Percentiles rank a stretch among this genome's conserved stretches.
Conservation (phyloP, 1,284 basidiomycete genomes). For the Amylostereum areolatum region DNA sequence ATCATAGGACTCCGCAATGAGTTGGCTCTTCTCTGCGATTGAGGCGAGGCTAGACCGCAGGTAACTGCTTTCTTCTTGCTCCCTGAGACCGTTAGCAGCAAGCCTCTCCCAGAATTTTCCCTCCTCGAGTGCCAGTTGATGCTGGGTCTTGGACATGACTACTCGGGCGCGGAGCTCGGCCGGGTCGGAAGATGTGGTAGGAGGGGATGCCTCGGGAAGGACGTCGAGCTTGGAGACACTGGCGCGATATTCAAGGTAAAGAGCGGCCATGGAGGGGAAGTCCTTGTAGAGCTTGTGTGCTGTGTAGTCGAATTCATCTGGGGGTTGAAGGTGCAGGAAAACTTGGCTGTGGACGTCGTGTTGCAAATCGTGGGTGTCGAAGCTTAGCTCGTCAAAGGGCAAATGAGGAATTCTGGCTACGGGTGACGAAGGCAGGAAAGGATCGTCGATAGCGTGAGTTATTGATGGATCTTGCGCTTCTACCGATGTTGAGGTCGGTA, state of each 20-base stretch:
- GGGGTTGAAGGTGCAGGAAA: background rate
- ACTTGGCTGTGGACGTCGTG: background rate
- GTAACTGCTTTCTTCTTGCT: conserved; percentile 4
- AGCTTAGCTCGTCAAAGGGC: conserved; percentile 1
- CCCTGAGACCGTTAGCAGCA: conserved; percentile 10
- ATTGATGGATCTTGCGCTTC: too few species aligned
- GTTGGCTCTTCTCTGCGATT: conserved; percentile 44
- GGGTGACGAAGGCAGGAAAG: too few species aligned
- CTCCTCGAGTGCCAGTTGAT: conserved; percentile 56
- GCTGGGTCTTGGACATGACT: conserved; percentile 59
- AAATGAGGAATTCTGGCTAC: background rate
- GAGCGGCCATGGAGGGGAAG: conserved; percentile 26
- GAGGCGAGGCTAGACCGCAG: conserved; percentile 18
- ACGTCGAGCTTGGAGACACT: conserved; percentile 39
- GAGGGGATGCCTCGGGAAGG: background rate
- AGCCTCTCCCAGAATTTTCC: conserved; percentile 55
- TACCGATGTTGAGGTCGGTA: too few species aligned
- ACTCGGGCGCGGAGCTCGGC: conserved; percentile 36
- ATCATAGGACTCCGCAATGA: conserved; percentile 57
- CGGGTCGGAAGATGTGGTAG: conserved; percentile 18
- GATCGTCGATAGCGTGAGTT: too few species aligned
- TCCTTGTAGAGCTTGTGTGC: conserved; percentile 3
- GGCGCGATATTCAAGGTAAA: conserved; percentile 45
- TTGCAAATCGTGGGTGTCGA: background rate
- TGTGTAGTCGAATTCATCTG: background rate